phyloP scores from a whole-genome alignment of 2,329 filamentous ascomycete genomes.

The Macrophomina tecta region DNA sequence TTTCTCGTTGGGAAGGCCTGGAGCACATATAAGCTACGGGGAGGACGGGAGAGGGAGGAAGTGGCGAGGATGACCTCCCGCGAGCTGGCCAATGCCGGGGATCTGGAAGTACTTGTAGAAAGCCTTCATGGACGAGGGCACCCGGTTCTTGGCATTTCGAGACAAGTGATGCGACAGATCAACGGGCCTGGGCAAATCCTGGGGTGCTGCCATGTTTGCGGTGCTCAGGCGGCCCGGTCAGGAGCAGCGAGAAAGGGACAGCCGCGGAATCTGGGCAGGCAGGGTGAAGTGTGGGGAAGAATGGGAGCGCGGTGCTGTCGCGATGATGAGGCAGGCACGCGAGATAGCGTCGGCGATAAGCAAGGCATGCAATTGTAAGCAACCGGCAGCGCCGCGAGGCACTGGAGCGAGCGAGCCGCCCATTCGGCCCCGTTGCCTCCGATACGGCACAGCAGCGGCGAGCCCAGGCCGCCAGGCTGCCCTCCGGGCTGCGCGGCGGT shows the following conservation, averaged over 20 bases:
- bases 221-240: not conserved
- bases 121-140: constrained; percentile 72
- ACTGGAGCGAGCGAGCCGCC: not conserved
- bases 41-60: not conserved
- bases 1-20: constrained; percentile 78
- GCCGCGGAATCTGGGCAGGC: too few relatives aligned
- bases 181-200: constrained; percentile 55
- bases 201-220: not conserved
- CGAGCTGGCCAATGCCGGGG: constrained; percentile 66
- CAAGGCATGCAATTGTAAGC: constrained; percentile 16
- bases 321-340: not conserved
- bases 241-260: not conserved
- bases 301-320: constrained; percentile 8
- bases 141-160: constrained; percentile 67
- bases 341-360: constrained; percentile 25
- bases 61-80: constrained; percentile 55
- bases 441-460: not conserved
- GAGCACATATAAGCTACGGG: constrained; percentile 30
- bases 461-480: not conserved
- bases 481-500: not conserved
- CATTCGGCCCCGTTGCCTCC: not conserved
- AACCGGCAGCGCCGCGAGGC: not conserved
- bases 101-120: constrained; percentile 85
- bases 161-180: constrained; percentile 84
- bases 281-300: constrained; percentile 5